Evolutionary conservation across 169 alveolate genomes (phyloP).

Genomic region (Eimeria falciformis): DNA sequence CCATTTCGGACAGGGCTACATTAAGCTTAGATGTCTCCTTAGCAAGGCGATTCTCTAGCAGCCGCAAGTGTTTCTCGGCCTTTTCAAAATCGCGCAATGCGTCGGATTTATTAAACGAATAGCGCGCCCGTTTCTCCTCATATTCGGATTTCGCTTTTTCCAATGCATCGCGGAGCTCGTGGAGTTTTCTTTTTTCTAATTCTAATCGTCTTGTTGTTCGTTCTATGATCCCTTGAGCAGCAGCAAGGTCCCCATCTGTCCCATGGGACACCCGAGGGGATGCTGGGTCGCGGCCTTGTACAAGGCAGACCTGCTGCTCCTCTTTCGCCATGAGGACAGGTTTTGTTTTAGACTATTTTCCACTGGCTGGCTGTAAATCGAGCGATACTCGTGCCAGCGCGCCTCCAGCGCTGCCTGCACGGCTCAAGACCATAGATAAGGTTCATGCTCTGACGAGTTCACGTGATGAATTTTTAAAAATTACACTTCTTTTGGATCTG

Average conservation of each 20-base stretch:
- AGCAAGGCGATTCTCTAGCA: slow-evolving; percentile 46
- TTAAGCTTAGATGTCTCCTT: slow-evolving; percentile 19
- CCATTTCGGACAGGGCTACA: slow-evolving; percentile 2
- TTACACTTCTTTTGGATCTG: too few species aligned
- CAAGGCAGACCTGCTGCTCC: background rate
- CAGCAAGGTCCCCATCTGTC: slow-evolving; percentile 20
- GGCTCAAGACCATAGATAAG: too few species aligned
- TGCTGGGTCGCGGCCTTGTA: background rate
- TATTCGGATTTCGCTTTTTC: slow-evolving; percentile 53
- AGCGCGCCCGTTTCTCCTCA: slow-evolving; percentile 42
- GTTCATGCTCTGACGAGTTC: too few species aligned
- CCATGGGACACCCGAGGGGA: background rate
- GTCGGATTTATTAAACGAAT: slow-evolving; percentile 44
- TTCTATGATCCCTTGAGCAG: slow-evolving; percentile 41
- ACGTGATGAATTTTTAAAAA: too few species aligned
- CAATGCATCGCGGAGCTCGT: slow-evolving; percentile 31
- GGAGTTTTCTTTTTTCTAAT: slow-evolving; percentile 50
- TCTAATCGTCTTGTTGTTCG: slow-evolving; percentile 49
- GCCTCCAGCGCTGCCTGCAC: too few species aligned
- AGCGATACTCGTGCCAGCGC: too few species aligned
- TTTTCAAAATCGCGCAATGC: slow-evolving; percentile 10
- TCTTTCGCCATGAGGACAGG: background rate
- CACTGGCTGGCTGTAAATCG: too few species aligned
- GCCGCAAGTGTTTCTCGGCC: slow-evolving; percentile 43
- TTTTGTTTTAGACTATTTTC: too few species aligned